These are phyloP conservation scores for Neofusicoccum ribis DNA, from an alignment of 2,329 filamentous ascomycete genomes.

Conservation along the genomic window DNA sequence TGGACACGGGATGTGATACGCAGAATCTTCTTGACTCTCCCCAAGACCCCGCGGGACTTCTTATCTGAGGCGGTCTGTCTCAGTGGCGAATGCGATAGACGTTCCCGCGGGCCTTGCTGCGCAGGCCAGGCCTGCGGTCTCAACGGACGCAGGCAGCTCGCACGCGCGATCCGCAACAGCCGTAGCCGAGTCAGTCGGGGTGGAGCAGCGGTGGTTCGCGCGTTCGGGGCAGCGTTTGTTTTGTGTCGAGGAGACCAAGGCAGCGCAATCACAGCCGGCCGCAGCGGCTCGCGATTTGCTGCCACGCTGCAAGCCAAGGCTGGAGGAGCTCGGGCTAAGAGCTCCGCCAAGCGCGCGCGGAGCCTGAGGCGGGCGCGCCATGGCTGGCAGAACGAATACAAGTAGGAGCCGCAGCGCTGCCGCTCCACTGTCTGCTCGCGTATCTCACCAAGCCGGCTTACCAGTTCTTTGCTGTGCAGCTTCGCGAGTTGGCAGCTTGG, in stretches of 20 bases:
- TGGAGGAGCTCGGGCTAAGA: conserved; percentile 3
- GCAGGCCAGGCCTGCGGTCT: not conserved
- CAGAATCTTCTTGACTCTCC: not conserved
- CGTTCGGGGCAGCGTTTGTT: not conserved
- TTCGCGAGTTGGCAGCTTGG: not conserved
- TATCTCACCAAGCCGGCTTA: conserved; percentile 7
- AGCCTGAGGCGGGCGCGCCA: not conserved
- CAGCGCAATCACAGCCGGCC: not conserved
- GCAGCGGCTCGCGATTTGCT: not conserved
- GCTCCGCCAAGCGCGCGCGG: conserved; percentile 3
- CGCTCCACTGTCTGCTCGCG: conserved; percentile 1
- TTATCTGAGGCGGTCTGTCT: conserved; percentile 12
- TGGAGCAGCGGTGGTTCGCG: not conserved
- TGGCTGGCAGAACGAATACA: conserved; percentile 3
- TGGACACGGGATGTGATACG: not conserved
- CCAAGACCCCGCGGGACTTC: not conserved
- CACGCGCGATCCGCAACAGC: conserved; percentile 10
- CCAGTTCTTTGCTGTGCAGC: not conserved
- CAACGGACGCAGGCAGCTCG: not conserved
- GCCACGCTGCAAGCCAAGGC: conserved; percentile 1
- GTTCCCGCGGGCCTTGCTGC: not conserved
- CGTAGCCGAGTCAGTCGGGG: not conserved
- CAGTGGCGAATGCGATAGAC: not conserved
- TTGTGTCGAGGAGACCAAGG: not conserved
- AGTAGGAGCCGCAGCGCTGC: not conserved